Percentiles rank a stretch among this genome's conserved stretches.
These are phyloP conservation scores for Talinum fruticosum DNA, from an alignment of 148 eudicot genomes.

Conservation along the genomic window DNA sequence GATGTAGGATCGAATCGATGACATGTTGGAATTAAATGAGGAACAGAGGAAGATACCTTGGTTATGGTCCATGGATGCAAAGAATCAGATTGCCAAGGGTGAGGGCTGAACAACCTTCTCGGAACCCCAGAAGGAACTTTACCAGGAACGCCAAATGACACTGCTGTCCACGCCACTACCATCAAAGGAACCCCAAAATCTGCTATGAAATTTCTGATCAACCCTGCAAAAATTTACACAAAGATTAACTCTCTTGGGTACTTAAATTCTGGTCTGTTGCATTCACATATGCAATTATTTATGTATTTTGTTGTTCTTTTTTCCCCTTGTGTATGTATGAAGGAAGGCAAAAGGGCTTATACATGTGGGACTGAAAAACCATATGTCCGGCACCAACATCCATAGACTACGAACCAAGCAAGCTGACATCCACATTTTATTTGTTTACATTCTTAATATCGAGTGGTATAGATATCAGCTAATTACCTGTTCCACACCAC, in stretches of 20 bases:
- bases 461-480: background rate
- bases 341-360: background rate
- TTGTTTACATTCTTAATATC: no score
- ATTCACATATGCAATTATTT: background rate
- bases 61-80: conserved; percentile 63
- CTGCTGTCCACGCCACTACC: conserved; percentile 60
- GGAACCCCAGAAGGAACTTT: conserved; percentile 67
- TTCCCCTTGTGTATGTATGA: background rate
- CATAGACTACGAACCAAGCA: background rate
- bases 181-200: conserved; percentile 76
- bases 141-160: conserved; percentile 51
- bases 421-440: background rate
- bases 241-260: background rate
- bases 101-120: conserved; percentile 65
- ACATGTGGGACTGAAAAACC: background rate
- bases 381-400: background rate
- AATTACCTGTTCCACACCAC: conserved; percentile 58
- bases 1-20: no score
- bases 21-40: background rate
- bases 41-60: conserved; percentile 41
- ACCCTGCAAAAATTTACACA: conserved; percentile 29
- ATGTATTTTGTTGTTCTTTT: background rate
- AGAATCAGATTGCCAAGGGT: conserved; percentile 66
- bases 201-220: conserved; percentile 55
- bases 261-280: background rate